Base-by-base conservation (phyloP, 192 early-diverging fungal genomes). In the Coemansia sp. region DNA sequence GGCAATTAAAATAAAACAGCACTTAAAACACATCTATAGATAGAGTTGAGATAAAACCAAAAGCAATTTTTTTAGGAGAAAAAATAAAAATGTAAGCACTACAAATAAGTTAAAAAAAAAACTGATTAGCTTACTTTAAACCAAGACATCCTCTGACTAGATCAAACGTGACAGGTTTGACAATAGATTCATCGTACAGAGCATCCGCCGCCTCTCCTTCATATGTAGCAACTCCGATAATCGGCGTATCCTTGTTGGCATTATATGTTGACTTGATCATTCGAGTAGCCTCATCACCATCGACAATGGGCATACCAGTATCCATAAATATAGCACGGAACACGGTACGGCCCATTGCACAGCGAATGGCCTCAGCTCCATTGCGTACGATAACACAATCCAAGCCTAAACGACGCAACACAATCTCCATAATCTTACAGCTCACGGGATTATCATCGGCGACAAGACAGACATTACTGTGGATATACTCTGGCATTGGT, bases 241-340 rank as follows among this genome's bases (percentile, higher is more conserved):
- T 87, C 6, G 92, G 90, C 1, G 93, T 95, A 5, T 72, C 54
- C 24, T 80, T 80, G 76, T 97, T 97, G 22, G 87, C 78, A 60
- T 93, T 93, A 38, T 83, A 87, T 1, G 90, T 92, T 9, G 89
- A 87, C 75, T 94, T 94, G 47, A 97, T 92, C 93, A 97, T 95
- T 24, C 91, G 83, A 0, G 93, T 82, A 2, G 93, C 93, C 25
- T 83, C 84, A 41, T 94, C 90, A 26, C 92, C 94, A 65, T 91
- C 90, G 48, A 97, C 93, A 29, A 93, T 88, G n/a, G 93, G 93
- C 88, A 95, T 94, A 9, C 86, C 80, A 13, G 89, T 85, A 50
- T 92, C 90, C 89, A 94, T 91, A 54, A 97, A 95, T 42, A 97
- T 94, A 26, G 92, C 76, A 53, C 95, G 92, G 73, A 91, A 97